Evolutionary conservation across 352 stramenopile species (phyloP).

Genomic region (Pythium aphanidermatum): DNA sequence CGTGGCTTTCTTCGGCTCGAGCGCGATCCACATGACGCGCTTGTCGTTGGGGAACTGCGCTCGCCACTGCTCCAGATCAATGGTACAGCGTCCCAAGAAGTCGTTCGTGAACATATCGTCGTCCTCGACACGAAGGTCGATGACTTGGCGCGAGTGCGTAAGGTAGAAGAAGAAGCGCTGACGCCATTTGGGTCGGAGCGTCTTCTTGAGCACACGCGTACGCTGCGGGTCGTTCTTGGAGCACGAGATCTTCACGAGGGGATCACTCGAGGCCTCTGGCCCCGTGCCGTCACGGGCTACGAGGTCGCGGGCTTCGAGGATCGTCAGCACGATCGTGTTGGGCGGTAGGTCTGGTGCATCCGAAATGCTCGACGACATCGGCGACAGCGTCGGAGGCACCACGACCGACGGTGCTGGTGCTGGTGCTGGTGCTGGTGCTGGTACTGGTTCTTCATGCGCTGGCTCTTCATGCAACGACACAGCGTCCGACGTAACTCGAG

Average conservation of each 20-base stretch:
- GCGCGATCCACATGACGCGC: conserved; percentile 58
- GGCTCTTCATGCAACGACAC: too few relatives aligned
- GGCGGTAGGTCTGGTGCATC: conserved; percentile 7
- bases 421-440: too few relatives aligned
- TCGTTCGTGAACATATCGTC: conserved; percentile 60
- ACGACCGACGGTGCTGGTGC: background rate
- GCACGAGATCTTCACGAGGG: conserved; percentile 48
- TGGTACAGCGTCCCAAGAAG: conserved; percentile 63
- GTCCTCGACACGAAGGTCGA: conserved; percentile 62
- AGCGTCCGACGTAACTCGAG: too few relatives aligned
- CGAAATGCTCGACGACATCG: conserved; percentile 1
- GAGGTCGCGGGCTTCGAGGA: conserved; percentile 52
- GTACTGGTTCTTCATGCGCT: too few relatives aligned
- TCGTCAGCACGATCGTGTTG: conserved; percentile 64
- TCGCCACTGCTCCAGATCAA: conserved; percentile 59
- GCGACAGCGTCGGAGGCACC: background rate
- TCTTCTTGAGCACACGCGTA: conserved; percentile 62
- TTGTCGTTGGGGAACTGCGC: conserved; percentile 40
- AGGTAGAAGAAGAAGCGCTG: conserved; percentile 68
- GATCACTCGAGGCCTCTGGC: conserved; percentile 54
- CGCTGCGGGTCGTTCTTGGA: conserved; percentile 49
- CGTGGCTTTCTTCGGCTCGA: conserved; percentile 42
- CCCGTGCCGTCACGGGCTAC: conserved; percentile 49
- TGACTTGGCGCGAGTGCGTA: conserved; percentile 29
- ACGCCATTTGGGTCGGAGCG: conserved; percentile 54